Evolutionary conservation across 371 early-diverging fungal species (phyloP).

Genomic region (Mucor circinelloides): DNA sequence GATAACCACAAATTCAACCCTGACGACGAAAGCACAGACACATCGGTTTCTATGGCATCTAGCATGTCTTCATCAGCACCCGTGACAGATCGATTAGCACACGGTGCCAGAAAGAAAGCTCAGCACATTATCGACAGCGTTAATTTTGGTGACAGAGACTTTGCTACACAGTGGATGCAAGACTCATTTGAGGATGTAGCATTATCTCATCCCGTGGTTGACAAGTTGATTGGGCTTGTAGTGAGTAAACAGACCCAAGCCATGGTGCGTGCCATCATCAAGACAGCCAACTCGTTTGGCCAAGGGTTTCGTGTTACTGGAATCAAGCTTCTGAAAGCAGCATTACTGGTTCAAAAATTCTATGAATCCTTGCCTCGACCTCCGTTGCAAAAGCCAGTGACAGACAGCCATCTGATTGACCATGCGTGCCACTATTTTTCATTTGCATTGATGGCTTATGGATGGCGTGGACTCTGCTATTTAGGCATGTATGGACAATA

Average conservation of each 20-base stretch:
- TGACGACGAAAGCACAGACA: constrained; percentile 3
- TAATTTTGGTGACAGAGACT: constrained; percentile 45
- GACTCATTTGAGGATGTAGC: constrained; percentile 48
- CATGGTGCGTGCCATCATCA: constrained; percentile 43
- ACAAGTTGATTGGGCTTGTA: constrained; percentile 40
- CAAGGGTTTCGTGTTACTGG: constrained; percentile 77
- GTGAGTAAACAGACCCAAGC: constrained; percentile 44
- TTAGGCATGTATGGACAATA: constrained; percentile 44
- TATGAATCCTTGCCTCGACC: constrained; percentile 26
- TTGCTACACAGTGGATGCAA: constrained; percentile 48
- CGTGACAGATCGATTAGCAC: background rate
- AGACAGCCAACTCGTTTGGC: constrained; percentile 49
- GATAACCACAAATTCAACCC: constrained; percentile 25
- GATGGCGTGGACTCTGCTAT: constrained; percentile 47
- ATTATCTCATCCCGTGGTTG: constrained; percentile 38
- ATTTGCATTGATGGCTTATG: constrained; percentile 30
- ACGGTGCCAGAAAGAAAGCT: constrained; percentile 28
- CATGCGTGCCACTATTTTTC: constrained; percentile 20
- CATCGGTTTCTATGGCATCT: background rate
- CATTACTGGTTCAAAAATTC: constrained; percentile 56
- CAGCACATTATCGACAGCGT: constrained; percentile 42
- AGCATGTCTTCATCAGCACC: constrained; percentile 6
- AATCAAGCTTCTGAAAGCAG: constrained; percentile 61
- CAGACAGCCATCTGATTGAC: constrained; percentile 16
- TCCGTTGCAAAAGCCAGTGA: background rate